Evolutionary conservation across 1,139 yeast species (phyloP), one percentile per base, ranked within the genome.

Genomic region (Sugiyamaella neomexicana): DNA sequence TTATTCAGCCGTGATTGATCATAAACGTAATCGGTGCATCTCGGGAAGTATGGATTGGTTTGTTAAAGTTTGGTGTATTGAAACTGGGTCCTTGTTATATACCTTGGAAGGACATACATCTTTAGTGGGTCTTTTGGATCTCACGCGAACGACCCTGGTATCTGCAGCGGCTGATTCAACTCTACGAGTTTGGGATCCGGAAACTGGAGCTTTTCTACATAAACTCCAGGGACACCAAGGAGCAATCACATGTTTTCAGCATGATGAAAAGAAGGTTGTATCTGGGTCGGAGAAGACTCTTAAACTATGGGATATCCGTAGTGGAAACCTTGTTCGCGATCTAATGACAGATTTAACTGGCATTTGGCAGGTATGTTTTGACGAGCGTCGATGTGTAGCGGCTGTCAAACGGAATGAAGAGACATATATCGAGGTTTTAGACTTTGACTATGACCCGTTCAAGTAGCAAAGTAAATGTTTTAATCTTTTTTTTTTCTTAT

Each of bases 121-220:
- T 12, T 74, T 93, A 17, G 99, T 93, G 17, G 99, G 99, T 0
- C 74, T 93, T 20, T 76, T 95, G 34, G 90, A 88, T 46, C 77
- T 91, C 23, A 85, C 89, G 7, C 84, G 87, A 42, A 83, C 86
- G 17, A 83, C 83, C 42, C 76, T 93, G n/a, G 96, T 93, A 1
- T 86, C 96, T 39, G 99, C 97, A 0, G 98, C 98, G 0, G 98
- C 98, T 0, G 99, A 93, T 68, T 82, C 95, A 1, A 85, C 97
- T 0, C 76, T 93, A 45, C 78, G 97, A 49, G 86, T 93, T 1
- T 93, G 99, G 99, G 86, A 93, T 67, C 95, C 97, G 0, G 81
- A 80, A 31, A 80, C 83, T 5, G 96, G 96, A 23, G 80, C 80
- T 41, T 79, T 83, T 55, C 72, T 78, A 57, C 82, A 84, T 68